Base-by-base conservation (phyloP, 345 rosid species). In the Pugionium cornutum region DNA sequence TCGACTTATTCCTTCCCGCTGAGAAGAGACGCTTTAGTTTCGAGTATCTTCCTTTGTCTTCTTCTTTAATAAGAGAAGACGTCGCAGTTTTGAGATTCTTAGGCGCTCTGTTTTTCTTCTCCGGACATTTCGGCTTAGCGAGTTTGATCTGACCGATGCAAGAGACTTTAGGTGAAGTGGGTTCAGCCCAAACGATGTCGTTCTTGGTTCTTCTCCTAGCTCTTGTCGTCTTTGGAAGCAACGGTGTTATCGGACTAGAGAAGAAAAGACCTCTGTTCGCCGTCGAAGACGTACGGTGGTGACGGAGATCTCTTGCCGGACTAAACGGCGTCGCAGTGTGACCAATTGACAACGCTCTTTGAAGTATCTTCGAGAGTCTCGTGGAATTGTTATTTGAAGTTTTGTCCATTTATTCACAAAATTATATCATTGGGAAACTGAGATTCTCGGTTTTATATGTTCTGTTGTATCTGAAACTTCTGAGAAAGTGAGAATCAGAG, bases 121-220 rank as follows among this genome's bases (percentile, higher is more conserved):
- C 85, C 9, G 67, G 67, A 31, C 33, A 59, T 46, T 52, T 66
- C 9, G 67, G 42, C 41, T 67, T 73, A 4, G 56, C 49, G 62
- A 36, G 72, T 79, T 91, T 89, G 87, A 92, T 82, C 67, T 89
- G 91, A 58, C 98, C 98, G 77, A 92, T 89, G 76, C 98, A 92
- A 0, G 98, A 92, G 47, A 92, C 78, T 74, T 92, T 92, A 1
- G 98, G 98, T 9, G 98, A 92, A 5, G 83, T 81, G 6, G 98
- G 98, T 53, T 89, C 95, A 5, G 83, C 87, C 5, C 77, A 67
- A 3, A 70, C 66, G 7, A 51, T 79, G 49, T 67, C 76, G 46
- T 69, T 70, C 54, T 77, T 78, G 26, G 54, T 39, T 45, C 73
- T 81, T 61, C 84, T 78, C 28, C 30, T 51, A 58, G 2, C 57